These are phyloP conservation scores for Phytophthora pini DNA, from an alignment of 352 stramenopile genomes.

Conservation along the genomic window DNA sequence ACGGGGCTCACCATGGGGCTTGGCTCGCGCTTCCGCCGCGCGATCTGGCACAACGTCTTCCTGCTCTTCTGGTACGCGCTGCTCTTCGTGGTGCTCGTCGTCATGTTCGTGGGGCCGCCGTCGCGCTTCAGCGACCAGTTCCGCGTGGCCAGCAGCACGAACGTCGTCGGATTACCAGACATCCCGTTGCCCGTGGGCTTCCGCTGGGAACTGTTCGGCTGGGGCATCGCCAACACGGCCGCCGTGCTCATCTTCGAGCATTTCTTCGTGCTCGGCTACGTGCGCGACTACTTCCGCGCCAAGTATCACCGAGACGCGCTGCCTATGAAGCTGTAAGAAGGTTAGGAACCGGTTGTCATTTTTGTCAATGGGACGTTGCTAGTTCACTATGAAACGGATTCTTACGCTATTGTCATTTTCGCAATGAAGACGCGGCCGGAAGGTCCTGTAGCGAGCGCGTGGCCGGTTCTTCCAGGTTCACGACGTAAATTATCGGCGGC, in stretches of 20 bases:
- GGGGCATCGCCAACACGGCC: conserved; percentile 62
- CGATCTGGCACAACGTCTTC: conserved; percentile 73
- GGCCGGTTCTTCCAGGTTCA: background rate
- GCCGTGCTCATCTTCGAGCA: conserved; percentile 67
- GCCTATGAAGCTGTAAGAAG: conserved; percentile 61
- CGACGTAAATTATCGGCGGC: conserved; percentile 4
- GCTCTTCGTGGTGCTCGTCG: conserved; percentile 57
- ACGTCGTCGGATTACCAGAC: conserved; percentile 70
- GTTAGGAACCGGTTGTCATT: too few species aligned
- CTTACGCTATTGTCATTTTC: background rate
- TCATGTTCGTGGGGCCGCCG: conserved; percentile 64
- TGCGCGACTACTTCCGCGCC: conserved; percentile 68
- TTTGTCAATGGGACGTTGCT: too few species aligned
- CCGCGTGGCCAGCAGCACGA: conserved; percentile 76
- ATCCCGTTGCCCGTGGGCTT: conserved; percentile 69
- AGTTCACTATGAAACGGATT: too few species aligned
- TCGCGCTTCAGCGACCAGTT: conserved; percentile 73
- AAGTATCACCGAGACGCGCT: conserved; percentile 74
- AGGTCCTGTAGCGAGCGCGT: background rate
- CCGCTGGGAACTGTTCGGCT: conserved; percentile 70
- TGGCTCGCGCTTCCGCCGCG: conserved; percentile 67
- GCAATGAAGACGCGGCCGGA: conserved; percentile 16
- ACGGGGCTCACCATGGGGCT: conserved; percentile 66
- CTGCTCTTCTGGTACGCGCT: conserved; percentile 68
- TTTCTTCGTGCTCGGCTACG: conserved; percentile 66